These are phyloP conservation scores for Phaffomyces antillensis DNA, from an alignment of 805 yeast genomes.

Conservation along the genomic window DNA sequence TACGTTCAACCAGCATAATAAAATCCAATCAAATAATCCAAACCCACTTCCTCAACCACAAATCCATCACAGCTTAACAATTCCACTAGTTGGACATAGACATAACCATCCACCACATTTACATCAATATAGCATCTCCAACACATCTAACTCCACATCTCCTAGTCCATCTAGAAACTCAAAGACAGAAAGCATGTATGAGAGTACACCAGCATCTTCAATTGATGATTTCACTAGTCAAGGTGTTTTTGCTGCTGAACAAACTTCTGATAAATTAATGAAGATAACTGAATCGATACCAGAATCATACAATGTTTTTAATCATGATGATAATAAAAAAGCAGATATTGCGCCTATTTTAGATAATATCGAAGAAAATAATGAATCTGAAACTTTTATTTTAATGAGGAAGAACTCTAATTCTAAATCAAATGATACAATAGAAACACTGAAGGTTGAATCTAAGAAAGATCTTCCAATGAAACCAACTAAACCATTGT, in stretches of 20 bases:
- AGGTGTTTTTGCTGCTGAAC: background rate
- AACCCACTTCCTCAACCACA: background rate
- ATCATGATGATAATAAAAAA: too few species aligned
- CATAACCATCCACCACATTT: background rate
- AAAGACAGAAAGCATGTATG: conserved; percentile 19
- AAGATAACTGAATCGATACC: too few species aligned
- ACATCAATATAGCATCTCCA: background rate
- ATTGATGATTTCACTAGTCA: conserved; percentile 19
- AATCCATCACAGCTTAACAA: background rate
- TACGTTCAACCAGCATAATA: too few species aligned
- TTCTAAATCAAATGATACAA: background rate
- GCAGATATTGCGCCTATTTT: conserved; percentile 2
- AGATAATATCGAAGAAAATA: conserved; percentile 17
- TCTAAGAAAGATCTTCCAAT: background rate
- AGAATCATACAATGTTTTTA: too few species aligned
- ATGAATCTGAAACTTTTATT: background rate
- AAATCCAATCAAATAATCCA: too few species aligned
- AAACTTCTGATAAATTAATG: background rate
- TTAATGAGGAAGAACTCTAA: background rate
- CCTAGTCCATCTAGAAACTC: conserved; percentile 24
- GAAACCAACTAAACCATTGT: background rate
- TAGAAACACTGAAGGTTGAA: background rate
- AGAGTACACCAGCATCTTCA: conserved; percentile 24
- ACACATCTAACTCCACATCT: conserved; percentile 15
- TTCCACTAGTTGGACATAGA: background rate